Evolutionary conservation across 176 grass and related monocot species (phyloP).

Genomic region (Microstegium vimineum): DNA sequence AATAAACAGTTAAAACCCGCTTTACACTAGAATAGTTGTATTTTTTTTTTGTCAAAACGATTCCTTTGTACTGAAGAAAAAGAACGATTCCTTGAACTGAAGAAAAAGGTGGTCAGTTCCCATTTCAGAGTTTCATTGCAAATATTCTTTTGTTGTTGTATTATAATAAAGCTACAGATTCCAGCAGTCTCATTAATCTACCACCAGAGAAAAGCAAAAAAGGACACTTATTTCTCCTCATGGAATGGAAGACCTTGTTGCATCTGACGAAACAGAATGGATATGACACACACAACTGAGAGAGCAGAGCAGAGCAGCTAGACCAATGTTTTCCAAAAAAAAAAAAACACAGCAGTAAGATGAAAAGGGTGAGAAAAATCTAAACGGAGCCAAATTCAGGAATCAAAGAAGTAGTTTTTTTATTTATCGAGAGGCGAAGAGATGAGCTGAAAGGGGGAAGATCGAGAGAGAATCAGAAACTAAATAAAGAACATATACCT

Average conservation of each 20-base stretch:
- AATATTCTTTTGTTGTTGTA: not conserved
- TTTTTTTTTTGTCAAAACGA: not conserved
- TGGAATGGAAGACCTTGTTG: not conserved
- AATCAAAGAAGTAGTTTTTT: not conserved
- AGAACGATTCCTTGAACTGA: not conserved
- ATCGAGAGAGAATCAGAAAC: not conserved
- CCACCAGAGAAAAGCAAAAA: not conserved
- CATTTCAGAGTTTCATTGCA: not conserved
- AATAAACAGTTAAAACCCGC: not conserved
- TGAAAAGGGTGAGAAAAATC: not conserved
- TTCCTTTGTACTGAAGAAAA: too few relatives aligned
- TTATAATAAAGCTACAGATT: not conserved
- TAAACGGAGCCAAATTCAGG: not conserved
- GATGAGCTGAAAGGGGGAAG: not conserved
- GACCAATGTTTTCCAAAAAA: not conserved
- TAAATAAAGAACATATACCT: conserved; percentile 15
- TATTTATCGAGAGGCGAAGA: not conserved
- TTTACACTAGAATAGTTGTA: not conserved
- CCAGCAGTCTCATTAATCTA: not conserved
- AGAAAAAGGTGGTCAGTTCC: not conserved
- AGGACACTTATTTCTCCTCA: not conserved
- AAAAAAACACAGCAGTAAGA: not conserved
- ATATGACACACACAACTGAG: not conserved
- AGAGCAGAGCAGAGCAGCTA: not conserved
- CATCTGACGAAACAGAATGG: conserved; percentile 9